Conservation (phyloP, 1,139 yeast genomes). For the Suhomyces atakaporum region DNA sequence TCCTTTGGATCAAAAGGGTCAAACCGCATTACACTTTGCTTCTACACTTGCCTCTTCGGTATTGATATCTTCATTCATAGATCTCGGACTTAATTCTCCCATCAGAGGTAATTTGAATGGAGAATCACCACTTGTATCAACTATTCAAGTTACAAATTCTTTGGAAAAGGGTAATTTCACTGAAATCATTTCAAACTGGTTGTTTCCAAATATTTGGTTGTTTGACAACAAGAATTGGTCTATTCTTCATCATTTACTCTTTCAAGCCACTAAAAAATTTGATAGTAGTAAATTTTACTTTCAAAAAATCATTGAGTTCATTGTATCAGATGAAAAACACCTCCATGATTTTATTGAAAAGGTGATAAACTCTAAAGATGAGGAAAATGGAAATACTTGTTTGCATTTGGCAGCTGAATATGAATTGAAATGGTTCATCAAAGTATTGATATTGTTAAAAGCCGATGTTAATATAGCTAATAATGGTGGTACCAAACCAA, state of each 20-base stretch:
- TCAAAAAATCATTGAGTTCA: constrained; percentile 78
- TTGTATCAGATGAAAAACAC: constrained; percentile 54
- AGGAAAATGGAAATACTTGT: constrained; percentile 79
- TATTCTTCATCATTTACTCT: constrained; percentile 40
- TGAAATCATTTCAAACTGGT: constrained; percentile 35
- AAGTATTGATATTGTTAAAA: constrained; percentile 77
- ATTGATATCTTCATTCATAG: constrained; percentile 39
- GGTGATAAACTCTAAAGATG: constrained; percentile 75
- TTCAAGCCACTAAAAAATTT: constrained; percentile 30
- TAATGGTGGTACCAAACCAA: constrained; percentile 81
- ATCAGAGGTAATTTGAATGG: constrained; percentile 45
- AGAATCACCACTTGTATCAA: constrained; percentile 44
- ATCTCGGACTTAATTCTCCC: constrained; percentile 41
- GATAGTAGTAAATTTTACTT: constrained; percentile 63
- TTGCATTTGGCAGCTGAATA: constrained; percentile 88
- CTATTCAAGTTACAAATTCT: constrained; percentile 46
- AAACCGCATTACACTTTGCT: constrained; percentile 51
- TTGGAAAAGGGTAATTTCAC: constrained; percentile 48
- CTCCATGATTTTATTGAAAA: constrained; percentile 65
- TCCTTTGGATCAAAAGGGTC: constrained; percentile 44
- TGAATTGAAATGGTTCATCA: constrained; percentile 80
- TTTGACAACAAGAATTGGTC: constrained; percentile 37
- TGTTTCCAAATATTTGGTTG: constrained; percentile 42
- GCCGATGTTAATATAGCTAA: constrained; percentile 82
- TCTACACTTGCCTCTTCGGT: constrained; percentile 44